Conservation (phyloP, 805 yeast species). For the Kuraishia molischiana region DNA sequence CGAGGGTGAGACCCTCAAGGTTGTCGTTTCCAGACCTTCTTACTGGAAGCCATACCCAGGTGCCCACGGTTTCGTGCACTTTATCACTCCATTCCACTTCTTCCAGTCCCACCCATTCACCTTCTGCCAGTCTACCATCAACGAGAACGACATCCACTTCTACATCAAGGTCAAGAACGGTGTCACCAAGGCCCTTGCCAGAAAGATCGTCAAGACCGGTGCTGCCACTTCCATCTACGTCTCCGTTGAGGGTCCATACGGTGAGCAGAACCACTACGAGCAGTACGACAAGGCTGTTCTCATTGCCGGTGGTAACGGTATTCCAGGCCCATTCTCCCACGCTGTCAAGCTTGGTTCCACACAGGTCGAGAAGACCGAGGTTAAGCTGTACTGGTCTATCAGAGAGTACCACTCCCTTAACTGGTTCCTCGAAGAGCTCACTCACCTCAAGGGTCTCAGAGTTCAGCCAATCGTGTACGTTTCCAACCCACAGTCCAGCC, state of each 20-base stretch:
- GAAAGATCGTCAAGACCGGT: constrained; percentile 17
- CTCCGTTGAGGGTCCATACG: constrained; percentile 64
- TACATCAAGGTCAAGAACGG: constrained; percentile 44
- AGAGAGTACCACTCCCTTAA: constrained; percentile 39
- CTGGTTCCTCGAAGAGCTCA: constrained; percentile 38
- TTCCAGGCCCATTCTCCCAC: constrained; percentile 45
- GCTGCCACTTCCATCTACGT: constrained; percentile 22
- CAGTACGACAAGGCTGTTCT: constrained; percentile 45
- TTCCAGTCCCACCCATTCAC: constrained; percentile 79
- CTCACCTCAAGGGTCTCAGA: constrained; percentile 18
- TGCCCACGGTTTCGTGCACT: constrained; percentile 45
- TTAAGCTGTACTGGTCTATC: constrained; percentile 55
- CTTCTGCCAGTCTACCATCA: constrained; percentile 21
- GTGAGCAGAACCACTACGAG: constrained; percentile 37
- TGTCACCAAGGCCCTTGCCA: constrained; percentile 33
- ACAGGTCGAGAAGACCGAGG: constrained; percentile 16
- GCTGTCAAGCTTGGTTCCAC: constrained; percentile 19
- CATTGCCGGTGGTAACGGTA: constrained; percentile 69
- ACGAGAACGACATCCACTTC: constrained; percentile 1
- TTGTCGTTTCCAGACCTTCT: constrained; percentile 36
- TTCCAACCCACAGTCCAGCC: constrained; percentile 4
- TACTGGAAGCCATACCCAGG: constrained; percentile 45
- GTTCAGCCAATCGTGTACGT: constrained; percentile 25
- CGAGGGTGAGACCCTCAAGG: constrained; percentile 37
- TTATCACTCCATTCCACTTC: constrained; percentile 38